phyloP scores from a whole-genome alignment of 495 filamentous ascomycete species.

The Aspergillus coremiiformis region DNA sequence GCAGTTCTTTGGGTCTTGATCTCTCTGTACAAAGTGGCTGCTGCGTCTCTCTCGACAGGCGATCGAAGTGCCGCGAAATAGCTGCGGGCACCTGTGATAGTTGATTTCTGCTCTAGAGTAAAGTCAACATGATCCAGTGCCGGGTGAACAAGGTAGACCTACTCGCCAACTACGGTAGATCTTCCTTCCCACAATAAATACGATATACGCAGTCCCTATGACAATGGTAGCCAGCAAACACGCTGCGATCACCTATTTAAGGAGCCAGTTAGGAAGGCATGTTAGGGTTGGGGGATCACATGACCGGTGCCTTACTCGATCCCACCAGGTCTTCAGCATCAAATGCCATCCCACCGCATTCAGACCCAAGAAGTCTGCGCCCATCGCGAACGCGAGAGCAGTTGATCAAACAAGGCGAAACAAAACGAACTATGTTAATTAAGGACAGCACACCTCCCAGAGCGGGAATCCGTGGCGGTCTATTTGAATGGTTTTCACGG shows the following conservation, averaged over 20 bases:
- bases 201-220: slow-evolving; percentile 8
- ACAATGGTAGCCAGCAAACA: slow-evolving; percentile 14
- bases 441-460: neutral
- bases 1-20: slow-evolving; percentile 2
- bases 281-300: neutral
- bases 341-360: slow-evolving; percentile 15
- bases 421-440: neutral
- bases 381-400: slow-evolving; percentile 7
- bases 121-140: neutral
- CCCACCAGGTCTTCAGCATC: slow-evolving; percentile 18
- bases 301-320: slow-evolving; percentile 5
- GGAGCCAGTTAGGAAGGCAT: neutral
- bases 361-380: slow-evolving; percentile 14
- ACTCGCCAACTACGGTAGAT: slow-evolving; percentile 8
- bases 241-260: slow-evolving; percentile 8
- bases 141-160: neutral
- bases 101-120: slow-evolving; percentile 8
- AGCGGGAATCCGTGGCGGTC: neutral
- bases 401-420: neutral
- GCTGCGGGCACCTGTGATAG: slow-evolving; percentile 7
- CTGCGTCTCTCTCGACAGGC: slow-evolving; percentile 4
- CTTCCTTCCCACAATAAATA: slow-evolving; percentile 7
- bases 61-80: slow-evolving; percentile 8
- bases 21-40: neutral
- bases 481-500: neutral